These are phyloP conservation scores for Prunus davidiana DNA, from an alignment of 306 rosid genomes.

Conservation along the genomic window DNA sequence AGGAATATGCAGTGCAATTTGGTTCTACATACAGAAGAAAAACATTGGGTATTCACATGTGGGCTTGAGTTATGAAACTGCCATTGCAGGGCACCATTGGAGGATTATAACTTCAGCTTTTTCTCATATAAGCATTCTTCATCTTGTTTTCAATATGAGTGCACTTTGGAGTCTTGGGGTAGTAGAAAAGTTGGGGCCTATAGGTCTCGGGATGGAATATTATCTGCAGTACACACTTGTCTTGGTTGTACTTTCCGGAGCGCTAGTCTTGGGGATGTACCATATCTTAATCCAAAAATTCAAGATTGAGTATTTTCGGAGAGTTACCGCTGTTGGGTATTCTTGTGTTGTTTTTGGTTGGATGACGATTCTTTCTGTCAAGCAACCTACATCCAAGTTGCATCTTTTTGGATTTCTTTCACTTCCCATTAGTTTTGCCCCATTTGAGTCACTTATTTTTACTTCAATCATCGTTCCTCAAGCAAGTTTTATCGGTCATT, in stretches of 20 bases:
- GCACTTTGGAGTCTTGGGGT: conserved; percentile 98
- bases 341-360: conserved; percentile 99
- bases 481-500: conserved; percentile 95
- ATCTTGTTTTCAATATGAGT: conserved; percentile 94
- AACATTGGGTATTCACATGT: conserved; percentile 92
- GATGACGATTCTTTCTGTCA: conserved; percentile 96
- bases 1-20: conserved; percentile 79
- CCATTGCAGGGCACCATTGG: conserved; percentile 90
- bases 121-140: conserved; percentile 87
- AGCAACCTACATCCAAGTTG: conserved; percentile 86
- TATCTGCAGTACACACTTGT: conserved; percentile 95
- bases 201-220: conserved; percentile 80
- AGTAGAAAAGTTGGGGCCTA: conserved; percentile 63
- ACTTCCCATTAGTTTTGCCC: conserved; percentile 94
- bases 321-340: conserved; percentile 92
- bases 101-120: conserved; percentile 89
- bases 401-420: conserved; percentile 94
- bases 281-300: conserved; percentile 80
- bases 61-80: conserved; percentile 87
- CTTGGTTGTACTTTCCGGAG: conserved; percentile 70
- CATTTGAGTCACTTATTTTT: conserved; percentile 88
- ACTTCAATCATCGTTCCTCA: conserved; percentile 95
- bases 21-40: conserved; percentile 92
- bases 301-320: conserved; percentile 79
- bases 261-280: conserved; percentile 72